phyloP scores from a whole-genome alignment of 352 stramenopile species.

The Phytophthora multivora region DNA sequence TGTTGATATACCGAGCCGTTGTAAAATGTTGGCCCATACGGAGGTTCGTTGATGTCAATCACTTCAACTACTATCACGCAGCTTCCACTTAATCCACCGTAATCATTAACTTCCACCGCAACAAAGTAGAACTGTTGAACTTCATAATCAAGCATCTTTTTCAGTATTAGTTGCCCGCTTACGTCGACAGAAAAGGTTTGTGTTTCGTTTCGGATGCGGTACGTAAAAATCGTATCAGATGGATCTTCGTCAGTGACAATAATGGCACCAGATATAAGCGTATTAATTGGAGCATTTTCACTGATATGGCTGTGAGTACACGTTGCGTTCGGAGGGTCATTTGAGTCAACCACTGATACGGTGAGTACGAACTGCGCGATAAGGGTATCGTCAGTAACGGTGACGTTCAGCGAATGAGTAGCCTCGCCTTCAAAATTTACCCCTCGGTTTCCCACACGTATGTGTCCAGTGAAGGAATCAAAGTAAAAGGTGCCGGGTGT shows the following conservation, averaged over 20 bases:
- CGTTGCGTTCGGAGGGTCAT: constrained; percentile 24
- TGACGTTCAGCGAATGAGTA: constrained; percentile 16
- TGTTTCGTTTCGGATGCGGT: constrained; percentile 22
- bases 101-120: constrained; percentile 37
- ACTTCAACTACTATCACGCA: constrained; percentile 47
- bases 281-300: constrained; percentile 26
- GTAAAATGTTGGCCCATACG: constrained; percentile 32
- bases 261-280: constrained; percentile 7
- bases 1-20: constrained; percentile 38
- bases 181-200: constrained; percentile 40
- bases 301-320: constrained; percentile 19
- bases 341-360: constrained; percentile 19
- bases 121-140: constrained; percentile 31
- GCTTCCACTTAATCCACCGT: constrained; percentile 33
- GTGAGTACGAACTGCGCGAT: constrained; percentile 7
- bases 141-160: constrained; percentile 46
- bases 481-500: constrained; percentile 51
- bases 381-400: constrained; percentile 12
- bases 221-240: constrained; percentile 21
- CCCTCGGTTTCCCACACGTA: constrained; percentile 36
- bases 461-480: constrained; percentile 33
- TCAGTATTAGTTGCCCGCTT: constrained; percentile 35
- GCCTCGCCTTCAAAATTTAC: constrained; percentile 44
- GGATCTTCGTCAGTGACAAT: constrained; percentile 25
- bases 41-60: constrained; percentile 46